Percentiles rank a stretch among this genome's conserved stretches.
phyloP scores from a whole-genome alignment of 2,329 filamentous ascomycete species.

The Aspergillaceae sp. region DNA sequence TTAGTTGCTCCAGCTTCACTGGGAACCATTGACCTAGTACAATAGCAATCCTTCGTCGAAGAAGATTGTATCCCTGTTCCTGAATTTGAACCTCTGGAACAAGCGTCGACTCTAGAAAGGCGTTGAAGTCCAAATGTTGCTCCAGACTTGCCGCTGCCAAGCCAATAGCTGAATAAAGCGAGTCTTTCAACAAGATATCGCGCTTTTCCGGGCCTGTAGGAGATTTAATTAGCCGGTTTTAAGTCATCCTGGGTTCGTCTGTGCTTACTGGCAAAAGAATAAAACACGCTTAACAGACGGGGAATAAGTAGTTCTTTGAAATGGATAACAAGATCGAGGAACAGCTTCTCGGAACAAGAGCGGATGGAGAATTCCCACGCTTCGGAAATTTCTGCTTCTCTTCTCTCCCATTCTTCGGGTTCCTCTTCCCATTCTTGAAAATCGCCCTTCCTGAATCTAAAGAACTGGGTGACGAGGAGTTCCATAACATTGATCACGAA shows the following conservation, averaged over 20 bases:
- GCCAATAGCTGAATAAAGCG: conserved; percentile 87
- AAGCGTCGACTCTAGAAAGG: conserved; percentile 65
- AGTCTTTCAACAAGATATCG: conserved; percentile 80
- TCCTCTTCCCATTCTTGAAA: conserved; percentile 89
- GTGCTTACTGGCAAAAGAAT: conserved; percentile 59
- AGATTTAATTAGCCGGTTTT: conserved; percentile 9
- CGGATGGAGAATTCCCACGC: conserved; percentile 89
- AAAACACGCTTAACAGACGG: conserved; percentile 75
- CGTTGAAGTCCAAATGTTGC: conserved; percentile 71
- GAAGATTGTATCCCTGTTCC: conserved; percentile 62
- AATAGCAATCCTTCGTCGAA: conserved; percentile 81
- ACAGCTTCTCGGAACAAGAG: conserved; percentile 86
- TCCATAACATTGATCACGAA: conserved; percentile 77
- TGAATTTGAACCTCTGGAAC: conserved; percentile 67
- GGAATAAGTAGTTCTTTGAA: conserved; percentile 74
- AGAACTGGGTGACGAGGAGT: conserved; percentile 74
- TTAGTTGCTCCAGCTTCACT: conserved; percentile 61
- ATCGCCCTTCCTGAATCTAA: conserved; percentile 77
- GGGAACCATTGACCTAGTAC: conserved; percentile 83
- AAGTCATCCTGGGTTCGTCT: not conserved
- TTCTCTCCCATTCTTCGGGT: conserved; percentile 89
- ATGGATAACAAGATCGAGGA: conserved; percentile 81
- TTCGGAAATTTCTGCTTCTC: conserved; percentile 74
- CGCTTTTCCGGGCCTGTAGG: conserved; percentile 46
- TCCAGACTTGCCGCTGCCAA: conserved; percentile 70